Base-by-base conservation (phyloP, 208 protist genomes). In the Leishmania amazonensis region DNA sequence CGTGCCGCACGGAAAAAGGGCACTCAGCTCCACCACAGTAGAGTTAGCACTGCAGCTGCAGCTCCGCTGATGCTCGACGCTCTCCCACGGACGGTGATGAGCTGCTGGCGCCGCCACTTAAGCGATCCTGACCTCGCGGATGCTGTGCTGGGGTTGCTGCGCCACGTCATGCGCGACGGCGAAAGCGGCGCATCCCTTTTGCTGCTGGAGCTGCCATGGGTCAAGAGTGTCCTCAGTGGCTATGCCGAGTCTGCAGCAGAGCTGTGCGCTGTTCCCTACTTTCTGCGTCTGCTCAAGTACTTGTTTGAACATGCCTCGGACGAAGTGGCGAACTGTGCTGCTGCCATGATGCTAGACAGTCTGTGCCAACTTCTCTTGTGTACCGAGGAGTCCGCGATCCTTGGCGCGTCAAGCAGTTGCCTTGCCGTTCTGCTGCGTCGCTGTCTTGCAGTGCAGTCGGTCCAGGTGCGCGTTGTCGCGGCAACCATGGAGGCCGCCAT, bases 101-200 rank as follows among this genome's bases (percentile, higher is more conserved):
- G 47, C 53, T 90, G 86, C 75, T 96, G 91, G 90, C 85, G 80
- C 8, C 79, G 78, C 58, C 89, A 95, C 81, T 77, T 94, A 40
- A 76, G 84, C 67, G 93, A 96, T 82, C 90, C 91, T 35, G 93
- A 87, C 79, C 80, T 96, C 21, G 88, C 85, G 9, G 93, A 95
- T 51, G 75, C 82, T 49, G 82, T 94, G 13, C 65, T 88, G 45
- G 24, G 38, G 24, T 51, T 92, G 35, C 86, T 95, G 60, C 58
- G 67, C 57, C 65, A 85, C 19, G 83, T 90, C 3, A 75, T 87
- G 45, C 80, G 79, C 1, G 74, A 64, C 57, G 31, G 64, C 42
- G 31, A 73, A 45, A 58, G 11, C 40, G 75, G 75, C 75, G 62
- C 38, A n/a, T 78, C 62, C 19, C 73, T 81, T 54, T 51, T 88